phyloP scores from a whole-genome alignment of 768 basidiomycete species.

The Crepidotus variabilis region DNA sequence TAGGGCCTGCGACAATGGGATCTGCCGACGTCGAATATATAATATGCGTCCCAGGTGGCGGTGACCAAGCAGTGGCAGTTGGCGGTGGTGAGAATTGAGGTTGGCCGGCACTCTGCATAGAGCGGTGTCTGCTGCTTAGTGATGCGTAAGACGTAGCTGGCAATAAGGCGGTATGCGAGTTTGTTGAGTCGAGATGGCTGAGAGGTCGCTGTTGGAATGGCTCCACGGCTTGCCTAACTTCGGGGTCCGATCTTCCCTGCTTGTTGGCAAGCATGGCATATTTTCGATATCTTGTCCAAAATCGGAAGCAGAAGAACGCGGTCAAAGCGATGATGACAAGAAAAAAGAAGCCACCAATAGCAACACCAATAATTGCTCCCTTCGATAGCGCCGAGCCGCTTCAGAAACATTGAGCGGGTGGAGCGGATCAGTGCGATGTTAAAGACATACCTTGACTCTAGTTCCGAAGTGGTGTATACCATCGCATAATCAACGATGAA shows the following conservation, averaged over 20 bases:
- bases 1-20: neutral
- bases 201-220: neutral
- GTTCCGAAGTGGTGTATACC: conserved; percentile 15
- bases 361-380: conserved; percentile 4
- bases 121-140: neutral
- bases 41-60: neutral
- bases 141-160: neutral
- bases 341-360: neutral
- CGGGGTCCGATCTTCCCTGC: neutral
- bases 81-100: neutral
- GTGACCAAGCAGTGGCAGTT: neutral
- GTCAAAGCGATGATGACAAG: neutral
- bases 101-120: neutral
- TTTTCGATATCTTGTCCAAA: neutral
- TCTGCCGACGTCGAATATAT: neutral
- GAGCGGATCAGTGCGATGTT: neutral
- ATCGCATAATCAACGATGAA: conserved; percentile 21
- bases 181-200: neutral
- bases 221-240: neutral
- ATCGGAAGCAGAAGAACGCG: neutral
- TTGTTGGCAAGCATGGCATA: neutral
- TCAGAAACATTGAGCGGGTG: neutral
- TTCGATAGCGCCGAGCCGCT: neutral
- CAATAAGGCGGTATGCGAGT: neutral
- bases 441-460: conserved; percentile 13